Conservation (phyloP, 805 yeast genomes). For the Zygosaccharomyces rouxii region DNA sequence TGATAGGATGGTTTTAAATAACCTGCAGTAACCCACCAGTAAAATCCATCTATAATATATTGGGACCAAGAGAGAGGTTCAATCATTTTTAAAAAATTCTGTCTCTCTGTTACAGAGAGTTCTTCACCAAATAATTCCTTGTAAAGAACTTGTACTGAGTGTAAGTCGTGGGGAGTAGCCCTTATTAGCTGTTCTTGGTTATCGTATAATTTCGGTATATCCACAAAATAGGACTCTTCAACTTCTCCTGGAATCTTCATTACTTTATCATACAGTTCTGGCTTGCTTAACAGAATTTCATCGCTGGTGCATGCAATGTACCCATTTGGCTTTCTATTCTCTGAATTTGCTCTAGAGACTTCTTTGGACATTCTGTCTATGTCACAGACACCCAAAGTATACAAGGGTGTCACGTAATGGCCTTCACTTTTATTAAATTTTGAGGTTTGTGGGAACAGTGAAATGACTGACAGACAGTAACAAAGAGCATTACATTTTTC, state of each 20-base stretch:
- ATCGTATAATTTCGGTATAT: conserved; percentile 14
- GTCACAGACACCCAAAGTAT: conserved; percentile 24
- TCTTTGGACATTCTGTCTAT: conserved; percentile 18
- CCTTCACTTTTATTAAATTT: conserved; percentile 8
- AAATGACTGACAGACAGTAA: conserved; percentile 26
- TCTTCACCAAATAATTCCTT: conserved; percentile 16
- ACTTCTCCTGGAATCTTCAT: conserved; percentile 18
- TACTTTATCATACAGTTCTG: conserved; percentile 27
- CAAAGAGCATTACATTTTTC: conserved; percentile 28
- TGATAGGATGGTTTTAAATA: conserved; percentile 27
- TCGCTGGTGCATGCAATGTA: conserved; percentile 34
- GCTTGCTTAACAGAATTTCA: conserved; percentile 24
- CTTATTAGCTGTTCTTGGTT: conserved; percentile 14
- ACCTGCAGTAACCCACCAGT: conserved; percentile 31
- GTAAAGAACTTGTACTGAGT: conserved; percentile 14
- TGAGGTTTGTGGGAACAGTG: conserved; percentile 15
- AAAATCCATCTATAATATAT: conserved; percentile 29
- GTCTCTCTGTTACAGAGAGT: conserved; percentile 12
- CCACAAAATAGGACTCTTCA: conserved; percentile 6
- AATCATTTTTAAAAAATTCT: conserved; percentile 9
- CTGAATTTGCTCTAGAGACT: conserved; percentile 8
- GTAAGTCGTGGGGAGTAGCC: conserved; percentile 31
- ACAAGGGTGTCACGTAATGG: conserved; percentile 17
- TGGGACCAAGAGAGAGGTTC: conserved; percentile 34
- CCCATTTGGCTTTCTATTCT: conserved; percentile 12